Evolutionary conservation across 78 protist species (phyloP), one percentile per base, ranked within the genome.

Genomic region (Cavenderia fasciculata): DNA sequence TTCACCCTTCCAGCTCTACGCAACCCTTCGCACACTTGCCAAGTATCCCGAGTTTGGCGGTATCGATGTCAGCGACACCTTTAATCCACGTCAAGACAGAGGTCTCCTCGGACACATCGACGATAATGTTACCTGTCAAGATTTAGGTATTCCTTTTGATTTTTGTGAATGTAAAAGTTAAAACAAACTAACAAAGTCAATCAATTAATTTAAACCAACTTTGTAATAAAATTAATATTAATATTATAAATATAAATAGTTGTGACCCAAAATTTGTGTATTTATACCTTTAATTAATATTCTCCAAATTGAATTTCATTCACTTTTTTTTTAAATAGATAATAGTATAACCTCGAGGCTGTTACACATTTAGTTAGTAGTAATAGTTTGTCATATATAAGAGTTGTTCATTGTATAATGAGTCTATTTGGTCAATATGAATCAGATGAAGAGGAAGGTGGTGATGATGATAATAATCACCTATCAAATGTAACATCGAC

Each of bases 31-130:
- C 62, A 14, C 71, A 23, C 43, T 79, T 10, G 43, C 88, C 23
- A 79, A n/a, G 11, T 79, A 65, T 52, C 77, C 88, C 0, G 88
- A 79, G 11, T 79, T 79, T 79, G 88, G 88, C 8, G 88, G 88
- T 31, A 66, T 79, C 4, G 88, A 79, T 65, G 51, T 65, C 19
- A 33, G 38, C 19, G 88, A 79, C 29, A 46, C 43, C 3, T 18
- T 49, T 21, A 54, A 66, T 12, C 25, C 31, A 52, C 31, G 56
- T 25, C 10, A 25, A n/a, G 19, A 38, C 19, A 46, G 19, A 47
- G 88, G 88, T 66, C 21, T 65, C 19, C 33, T 79, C 33, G 49
- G 36, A 18, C 31, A 36, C 36, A 79, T 79, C 4, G 40, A 38
- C 34, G 23, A 52, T 29, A 54, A 79, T 40, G 52, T 79, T 3